Evolutionary conservation across 1,284 basidiomycete genomes (phyloP).

Genomic region (Ceratorhiza oryzae-sativae): DNA sequence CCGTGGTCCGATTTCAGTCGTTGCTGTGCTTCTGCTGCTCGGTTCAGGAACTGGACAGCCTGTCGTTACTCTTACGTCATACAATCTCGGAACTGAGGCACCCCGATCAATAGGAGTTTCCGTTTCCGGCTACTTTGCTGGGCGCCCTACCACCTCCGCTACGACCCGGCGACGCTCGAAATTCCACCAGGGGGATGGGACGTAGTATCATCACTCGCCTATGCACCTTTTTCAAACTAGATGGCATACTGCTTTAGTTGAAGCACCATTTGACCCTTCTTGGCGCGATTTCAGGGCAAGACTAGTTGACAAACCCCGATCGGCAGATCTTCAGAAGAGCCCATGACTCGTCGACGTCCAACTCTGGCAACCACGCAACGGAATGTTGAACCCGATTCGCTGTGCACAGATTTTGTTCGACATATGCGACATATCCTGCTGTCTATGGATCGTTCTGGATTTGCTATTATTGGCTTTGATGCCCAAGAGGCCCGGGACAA

Average conservation of each 20-base stretch:
- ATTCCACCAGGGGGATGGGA: conserved; percentile 40
- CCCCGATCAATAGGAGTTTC: neutral
- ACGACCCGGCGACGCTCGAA: conserved; percentile 12
- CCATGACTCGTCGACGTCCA: neutral
- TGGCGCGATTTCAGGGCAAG: too few species aligned
- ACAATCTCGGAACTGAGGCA: neutral
- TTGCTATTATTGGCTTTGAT: too few species aligned
- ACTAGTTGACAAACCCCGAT: too few species aligned
- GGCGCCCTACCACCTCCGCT: neutral
- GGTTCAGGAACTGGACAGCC: conserved; percentile 32
- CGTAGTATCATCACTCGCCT: conserved; percentile 36
- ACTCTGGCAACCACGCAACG: too few species aligned
- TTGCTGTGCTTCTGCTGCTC: conserved; percentile 3
- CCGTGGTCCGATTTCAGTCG: conserved; percentile 22
- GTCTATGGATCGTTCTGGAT: too few species aligned
- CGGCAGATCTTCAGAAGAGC: neutral
- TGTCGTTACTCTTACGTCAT: conserved; percentile 23
- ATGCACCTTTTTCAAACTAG: too few species aligned
- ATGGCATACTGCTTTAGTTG: too few species aligned
- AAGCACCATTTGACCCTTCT: too few species aligned
- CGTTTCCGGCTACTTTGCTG: neutral
- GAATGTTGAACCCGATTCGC: too few species aligned
- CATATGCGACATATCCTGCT: too few species aligned
- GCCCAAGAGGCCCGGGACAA: too few species aligned
- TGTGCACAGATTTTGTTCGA: too few species aligned